Evolutionary conservation across 805 yeast species (phyloP).

Genomic region (Yamadazyma paraphyllophila): DNA sequence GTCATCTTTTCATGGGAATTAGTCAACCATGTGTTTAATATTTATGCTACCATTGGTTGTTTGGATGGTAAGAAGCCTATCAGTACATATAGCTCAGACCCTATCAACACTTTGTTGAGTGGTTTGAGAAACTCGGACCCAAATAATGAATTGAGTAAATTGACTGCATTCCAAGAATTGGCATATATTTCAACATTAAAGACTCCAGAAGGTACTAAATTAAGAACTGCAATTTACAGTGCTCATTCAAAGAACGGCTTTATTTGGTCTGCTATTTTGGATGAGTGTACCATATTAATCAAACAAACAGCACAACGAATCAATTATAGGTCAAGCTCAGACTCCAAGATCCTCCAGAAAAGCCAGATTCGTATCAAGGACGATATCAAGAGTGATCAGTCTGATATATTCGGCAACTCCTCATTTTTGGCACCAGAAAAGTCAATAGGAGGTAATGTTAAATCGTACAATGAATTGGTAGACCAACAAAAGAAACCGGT

Average conservation of each 20-base stretch:
- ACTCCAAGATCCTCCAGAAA: constrained; percentile 26
- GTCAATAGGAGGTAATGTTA: constrained; percentile 1
- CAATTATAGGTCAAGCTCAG: constrained; percentile 30
- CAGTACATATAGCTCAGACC: constrained; percentile 57
- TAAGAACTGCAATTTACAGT: constrained; percentile 54
- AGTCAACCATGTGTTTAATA: constrained; percentile 56
- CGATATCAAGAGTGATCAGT: constrained; percentile 11
- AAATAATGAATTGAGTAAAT: constrained; percentile 31
- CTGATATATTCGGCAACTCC: constrained; percentile 40
- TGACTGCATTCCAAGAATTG: constrained; percentile 75
- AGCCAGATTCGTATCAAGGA: constrained; percentile 18
- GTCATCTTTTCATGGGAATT: constrained; percentile 50
- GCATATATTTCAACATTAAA: constrained; percentile 58
- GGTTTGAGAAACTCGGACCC: constrained; percentile 57
- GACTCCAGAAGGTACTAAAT: constrained; percentile 38
- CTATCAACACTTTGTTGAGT: constrained; percentile 59
- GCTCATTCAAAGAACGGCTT: constrained; percentile 44
- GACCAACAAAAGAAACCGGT: constrained; percentile 3
- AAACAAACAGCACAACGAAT: constrained; percentile 46
- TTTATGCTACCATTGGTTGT: constrained; percentile 71
- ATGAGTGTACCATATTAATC: constrained; percentile 58
- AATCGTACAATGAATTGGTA: constrained; percentile 11
- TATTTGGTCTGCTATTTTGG: constrained; percentile 58
- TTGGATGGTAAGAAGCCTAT: constrained; percentile 63
- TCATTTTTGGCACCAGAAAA: constrained; percentile 6